These are phyloP conservation scores for Persicaria tinctoria DNA, from an alignment of 148 eudicot species.

Conservation along the genomic window DNA sequence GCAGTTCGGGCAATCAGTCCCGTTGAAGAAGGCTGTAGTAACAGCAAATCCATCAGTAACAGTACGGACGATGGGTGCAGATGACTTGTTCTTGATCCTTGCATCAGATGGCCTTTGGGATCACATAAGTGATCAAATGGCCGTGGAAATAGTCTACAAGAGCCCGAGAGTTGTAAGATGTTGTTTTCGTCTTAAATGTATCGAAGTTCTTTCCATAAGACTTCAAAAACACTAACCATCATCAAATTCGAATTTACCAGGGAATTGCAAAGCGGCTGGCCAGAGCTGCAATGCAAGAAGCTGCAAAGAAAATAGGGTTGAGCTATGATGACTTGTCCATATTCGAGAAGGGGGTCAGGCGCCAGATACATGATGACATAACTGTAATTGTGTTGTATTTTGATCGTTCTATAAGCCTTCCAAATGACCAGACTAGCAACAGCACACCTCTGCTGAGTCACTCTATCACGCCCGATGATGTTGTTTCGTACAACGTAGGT, in stretches of 20 bases:
- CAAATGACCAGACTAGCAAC: not conserved
- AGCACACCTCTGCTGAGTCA: constrained; percentile 1
- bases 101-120: constrained; percentile 88
- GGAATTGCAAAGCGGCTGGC: constrained; percentile 30
- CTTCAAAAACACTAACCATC: not conserved
- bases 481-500: constrained; percentile 10
- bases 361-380: constrained; percentile 41
- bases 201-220: not conserved
- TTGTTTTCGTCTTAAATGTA: not conserved
- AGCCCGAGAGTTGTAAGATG: constrained; percentile 41
- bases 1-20: constrained; percentile 33
- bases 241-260: constrained; percentile 4
- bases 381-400: constrained; percentile 27
- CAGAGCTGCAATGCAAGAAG: constrained; percentile 24
- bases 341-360: constrained; percentile 24
- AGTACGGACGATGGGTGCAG: constrained; percentile 30
- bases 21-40: constrained; percentile 38
- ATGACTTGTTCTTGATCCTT: constrained; percentile 56
- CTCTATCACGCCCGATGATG: constrained; percentile 10
- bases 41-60: constrained; percentile 54
- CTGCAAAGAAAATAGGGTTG: constrained; percentile 32
- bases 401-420: not conserved
- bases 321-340: constrained; percentile 29
- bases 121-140: constrained; percentile 48
- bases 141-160: constrained; percentile 47